These are phyloP conservation scores for Paramecium primaurelia DNA, from an alignment of 73 alveolate genomes.

Conservation along the genomic window DNA sequence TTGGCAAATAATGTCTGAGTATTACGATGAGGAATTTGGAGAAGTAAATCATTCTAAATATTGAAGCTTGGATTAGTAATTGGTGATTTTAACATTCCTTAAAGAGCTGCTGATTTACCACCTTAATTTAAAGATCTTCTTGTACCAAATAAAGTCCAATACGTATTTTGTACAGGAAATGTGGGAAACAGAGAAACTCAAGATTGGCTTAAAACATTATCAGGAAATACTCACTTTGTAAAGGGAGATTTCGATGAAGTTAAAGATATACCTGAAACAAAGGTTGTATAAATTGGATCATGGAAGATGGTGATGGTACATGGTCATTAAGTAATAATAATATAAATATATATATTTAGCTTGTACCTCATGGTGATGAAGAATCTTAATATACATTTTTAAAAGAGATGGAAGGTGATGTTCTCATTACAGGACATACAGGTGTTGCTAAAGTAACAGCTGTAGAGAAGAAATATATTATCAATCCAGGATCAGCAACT, in stretches of 20 bases:
- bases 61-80: conserved; percentile 79
- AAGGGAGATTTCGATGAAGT: conserved; percentile 93
- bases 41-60: not conserved
- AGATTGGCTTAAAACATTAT: conserved; percentile 83
- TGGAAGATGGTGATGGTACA: conserved; percentile 89
- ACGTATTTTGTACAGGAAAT: conserved; percentile 93
- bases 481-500: conserved; percentile 97
- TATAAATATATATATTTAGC: not conserved
- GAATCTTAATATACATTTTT: conserved; percentile 85
- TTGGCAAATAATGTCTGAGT: not conserved
- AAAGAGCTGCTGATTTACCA: conserved; percentile 84
- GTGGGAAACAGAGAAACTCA: conserved; percentile 89
- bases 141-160: conserved; percentile 86
- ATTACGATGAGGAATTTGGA: conserved; percentile 42
- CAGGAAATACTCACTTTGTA: conserved; percentile 81
- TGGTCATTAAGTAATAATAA: conserved; percentile 81
- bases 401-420: conserved; percentile 93
- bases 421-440: conserved; percentile 92
- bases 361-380: conserved; percentile 97
- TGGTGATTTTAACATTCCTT: conserved; percentile 92
- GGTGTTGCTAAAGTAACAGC: conserved; percentile 83
- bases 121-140: conserved; percentile 86
- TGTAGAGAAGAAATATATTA: conserved; percentile 94
- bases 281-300: conserved; percentile 86
- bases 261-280: conserved; percentile 80